Conservation (phyloP, 495 filamentous ascomycete species). For the Staphylotrichum tortipilum region DNA sequence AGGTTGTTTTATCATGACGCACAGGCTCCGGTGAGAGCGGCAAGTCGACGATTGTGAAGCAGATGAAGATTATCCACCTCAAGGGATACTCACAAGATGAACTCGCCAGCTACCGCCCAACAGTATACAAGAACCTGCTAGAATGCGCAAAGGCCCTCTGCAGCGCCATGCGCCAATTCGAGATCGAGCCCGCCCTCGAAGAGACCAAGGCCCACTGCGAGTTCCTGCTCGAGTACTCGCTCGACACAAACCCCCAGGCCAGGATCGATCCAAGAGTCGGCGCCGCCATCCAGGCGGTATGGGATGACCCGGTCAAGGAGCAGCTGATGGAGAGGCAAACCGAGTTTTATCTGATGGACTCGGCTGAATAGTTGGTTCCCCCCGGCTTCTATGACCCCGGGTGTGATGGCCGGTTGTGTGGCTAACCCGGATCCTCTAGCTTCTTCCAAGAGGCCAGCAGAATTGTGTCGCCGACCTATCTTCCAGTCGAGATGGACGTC, state of each 20-base stretch:
- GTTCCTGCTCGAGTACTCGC: conserved; percentile 76
- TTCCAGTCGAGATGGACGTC: conserved; percentile 86
- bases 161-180: conserved; percentile 78
- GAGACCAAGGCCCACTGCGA: conserved; percentile 65
- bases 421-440: conserved; percentile 40
- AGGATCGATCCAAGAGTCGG: conserved; percentile 71
- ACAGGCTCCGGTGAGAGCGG: conserved; percentile 95
- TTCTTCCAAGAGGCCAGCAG: conserved; percentile 90
- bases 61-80: conserved; percentile 99
- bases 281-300: conserved; percentile 73
- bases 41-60: conserved; percentile 98
- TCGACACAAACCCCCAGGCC: conserved; percentile 81
- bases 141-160: conserved; percentile 94
- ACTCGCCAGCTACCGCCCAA: conserved; percentile 82
- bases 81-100: conserved; percentile 93
- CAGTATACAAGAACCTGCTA: conserved; percentile 94
- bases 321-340: conserved; percentile 85
- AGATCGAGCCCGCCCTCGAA: conserved; percentile 62
- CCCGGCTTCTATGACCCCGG: too few species aligned
- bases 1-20: too few species aligned
- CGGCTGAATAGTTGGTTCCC: conserved; percentile 82
- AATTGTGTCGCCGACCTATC: conserved; percentile 79
- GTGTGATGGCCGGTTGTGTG: background rate
- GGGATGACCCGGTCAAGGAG: conserved; percentile 81
- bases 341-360: conserved; percentile 99